A percentile compares a stretch with the other conserved stretches of the same genome.
phyloP scores from a whole-genome alignment of 805 yeast species.

The Candida ortonii region DNA sequence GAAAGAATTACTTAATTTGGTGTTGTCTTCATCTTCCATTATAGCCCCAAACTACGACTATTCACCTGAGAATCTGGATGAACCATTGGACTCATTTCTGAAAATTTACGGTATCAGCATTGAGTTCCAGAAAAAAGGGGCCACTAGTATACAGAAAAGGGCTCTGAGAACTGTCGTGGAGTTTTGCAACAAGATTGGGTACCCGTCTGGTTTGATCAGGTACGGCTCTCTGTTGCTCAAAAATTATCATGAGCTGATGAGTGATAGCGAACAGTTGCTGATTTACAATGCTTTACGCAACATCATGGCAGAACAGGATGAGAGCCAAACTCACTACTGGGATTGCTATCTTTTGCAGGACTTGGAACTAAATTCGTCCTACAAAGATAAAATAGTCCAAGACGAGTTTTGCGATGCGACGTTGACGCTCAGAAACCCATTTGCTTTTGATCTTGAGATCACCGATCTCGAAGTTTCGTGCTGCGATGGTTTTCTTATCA shows the following conservation, averaged over 20 bases:
- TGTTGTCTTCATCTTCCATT: constrained; percentile 25
- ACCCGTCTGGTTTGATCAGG: constrained; percentile 40
- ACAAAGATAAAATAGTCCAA: constrained; percentile 39
- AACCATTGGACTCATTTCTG: constrained; percentile 45
- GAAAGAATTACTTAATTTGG: constrained; percentile 56
- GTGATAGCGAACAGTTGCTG: constrained; percentile 54
- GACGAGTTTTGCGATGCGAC: constrained; percentile 62
- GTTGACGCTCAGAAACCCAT: constrained; percentile 73
- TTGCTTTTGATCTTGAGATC: constrained; percentile 66
- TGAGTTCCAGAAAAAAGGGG: background rate
- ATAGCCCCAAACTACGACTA: constrained; percentile 10
- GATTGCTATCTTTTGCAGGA: constrained; percentile 54
- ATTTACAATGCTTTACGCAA: constrained; percentile 36
- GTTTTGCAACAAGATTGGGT: constrained; percentile 51
- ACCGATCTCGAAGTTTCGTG: constrained; percentile 42
- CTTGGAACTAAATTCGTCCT: constrained; percentile 16
- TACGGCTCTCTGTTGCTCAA: constrained; percentile 55
- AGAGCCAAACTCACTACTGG: constrained; percentile 51
- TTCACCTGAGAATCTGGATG: constrained; percentile 14
- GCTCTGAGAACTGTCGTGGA: constrained; percentile 43
- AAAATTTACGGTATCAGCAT: constrained; percentile 48
- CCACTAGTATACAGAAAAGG: constrained; percentile 36
- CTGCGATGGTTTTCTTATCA: constrained; percentile 24
- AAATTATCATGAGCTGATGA: constrained; percentile 52
- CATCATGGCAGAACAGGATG: constrained; percentile 12